These are phyloP conservation scores for Epichloe aotearoae DNA, from an alignment of 2,329 filamentous ascomycete genomes.

Conservation along the genomic window DNA sequence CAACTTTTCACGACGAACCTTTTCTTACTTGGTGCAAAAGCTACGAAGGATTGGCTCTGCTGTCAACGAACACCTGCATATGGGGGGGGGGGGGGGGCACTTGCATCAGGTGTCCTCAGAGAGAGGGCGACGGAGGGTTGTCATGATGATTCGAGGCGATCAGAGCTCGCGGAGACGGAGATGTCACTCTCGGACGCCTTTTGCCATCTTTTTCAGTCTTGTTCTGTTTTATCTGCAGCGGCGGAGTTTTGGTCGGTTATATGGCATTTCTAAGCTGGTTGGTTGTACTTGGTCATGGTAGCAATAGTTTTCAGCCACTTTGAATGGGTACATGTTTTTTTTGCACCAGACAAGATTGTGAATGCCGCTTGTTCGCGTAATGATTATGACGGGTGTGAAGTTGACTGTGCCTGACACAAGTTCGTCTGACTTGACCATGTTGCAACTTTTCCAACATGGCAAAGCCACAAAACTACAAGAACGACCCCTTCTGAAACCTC, in stretches of 20 bases:
- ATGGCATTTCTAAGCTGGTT: slow-evolving; percentile 15
- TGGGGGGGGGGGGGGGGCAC: too few species aligned
- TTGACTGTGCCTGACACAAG: too few species aligned
- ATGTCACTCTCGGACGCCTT: slow-evolving; percentile 12
- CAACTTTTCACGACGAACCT: not conserved
- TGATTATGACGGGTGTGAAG: too few species aligned
- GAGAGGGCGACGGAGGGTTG: too few species aligned
- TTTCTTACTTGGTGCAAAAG: too few species aligned
- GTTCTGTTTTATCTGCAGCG: slow-evolving; percentile 15
- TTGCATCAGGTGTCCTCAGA: too few species aligned
- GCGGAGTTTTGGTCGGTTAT: slow-evolving; percentile 20
- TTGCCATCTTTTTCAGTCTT: slow-evolving; percentile 8
- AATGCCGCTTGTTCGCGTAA: too few species aligned
- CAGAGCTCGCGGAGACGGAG: slow-evolving; percentile 8
- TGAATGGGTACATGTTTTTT: not conserved
- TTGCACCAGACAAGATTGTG: too few species aligned
- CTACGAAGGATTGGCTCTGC: too few species aligned
- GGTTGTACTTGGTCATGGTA: slow-evolving; percentile 6
- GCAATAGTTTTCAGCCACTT: not conserved
- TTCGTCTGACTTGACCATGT: too few species aligned
- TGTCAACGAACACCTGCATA: too few species aligned
- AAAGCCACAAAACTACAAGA: slow-evolving; percentile 18
- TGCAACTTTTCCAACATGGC: too few species aligned
- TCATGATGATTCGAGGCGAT: not conserved
- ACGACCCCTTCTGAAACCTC: slow-evolving; percentile 66